Evolutionary conservation across 2,329 filamentous ascomycete genomes (phyloP), one percentile per base, ranked within the genome.

Genomic region (Paecilomyces fulvus): DNA sequence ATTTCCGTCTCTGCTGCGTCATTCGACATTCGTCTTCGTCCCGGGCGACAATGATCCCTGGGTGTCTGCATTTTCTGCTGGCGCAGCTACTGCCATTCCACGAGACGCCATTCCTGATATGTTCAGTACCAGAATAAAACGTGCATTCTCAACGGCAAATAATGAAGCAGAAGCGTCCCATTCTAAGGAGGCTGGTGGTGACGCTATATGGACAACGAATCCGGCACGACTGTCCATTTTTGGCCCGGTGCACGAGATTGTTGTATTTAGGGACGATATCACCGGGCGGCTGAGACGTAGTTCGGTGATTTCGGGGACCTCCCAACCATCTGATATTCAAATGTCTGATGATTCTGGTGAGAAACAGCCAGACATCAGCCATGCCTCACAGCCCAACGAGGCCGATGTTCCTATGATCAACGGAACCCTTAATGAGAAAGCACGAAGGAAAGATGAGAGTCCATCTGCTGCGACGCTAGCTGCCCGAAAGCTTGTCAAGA

Each of bases 31-130:
- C 70, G 79, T 96, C 30, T 96, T 99, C 67, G 88, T 97, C 0
- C 94, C 94, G 0, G 94, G 94, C 30, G 92, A 97, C 73, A 95
- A 96, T 69, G 94, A 99, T 70, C 92, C 90, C n/a, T 99, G 94
- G 94, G 84, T 87, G 4, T 95, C 90, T 0, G 83, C 91, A 1
- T 96, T 95, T 69, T 75, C 76, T 30, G 69, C 72, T 43, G 77
- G 77, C 23, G 75, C 75, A 51, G 70, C 75, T 5, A 79, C 73
- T 66, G 75, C 67, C 64, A 75, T 76, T 58, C 78, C 67, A 50
- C 77, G 63, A 64, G 77, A 63, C 61, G 75, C 81, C 0, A 82
- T 99, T 1, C 94, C 94, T 0, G 88, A 92, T 6, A 77, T 96
- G 63, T 99, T 99, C 73, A 97, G 92, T 0, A 92, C 86, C 30